Percentiles rank a stretch among this genome's conserved stretches.
Conservation (phyloP, 78 protist genomes). For the Dictyostelium discoideum region DNA sequence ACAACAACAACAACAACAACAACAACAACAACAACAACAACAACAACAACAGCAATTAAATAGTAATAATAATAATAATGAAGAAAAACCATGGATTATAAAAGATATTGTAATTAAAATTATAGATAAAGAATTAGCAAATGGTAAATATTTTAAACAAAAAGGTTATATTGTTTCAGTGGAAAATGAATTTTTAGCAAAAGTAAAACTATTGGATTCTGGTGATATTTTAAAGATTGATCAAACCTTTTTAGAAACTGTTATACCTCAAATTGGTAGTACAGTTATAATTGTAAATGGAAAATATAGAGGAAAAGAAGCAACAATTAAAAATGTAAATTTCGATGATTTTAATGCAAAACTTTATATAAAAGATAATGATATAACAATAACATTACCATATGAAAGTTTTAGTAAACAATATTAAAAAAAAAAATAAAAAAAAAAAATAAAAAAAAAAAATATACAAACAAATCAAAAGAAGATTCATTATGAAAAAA, state of each 20-base stretch:
- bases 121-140: constrained; percentile 46
- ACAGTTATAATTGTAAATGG: constrained; percentile 23
- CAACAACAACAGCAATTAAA: not conserved
- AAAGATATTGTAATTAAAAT: constrained; percentile 56
- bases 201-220: constrained; percentile 2
- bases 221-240: constrained; percentile 35
- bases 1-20: not conserved
- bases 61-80: not conserved
- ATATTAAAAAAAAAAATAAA: not conserved
- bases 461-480: no score
- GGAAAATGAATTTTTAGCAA: constrained; percentile 47
- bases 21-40: not conserved
- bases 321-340: not conserved
- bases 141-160: constrained; percentile 50
- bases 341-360: constrained; percentile 37
- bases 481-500: no score
- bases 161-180: not conserved
- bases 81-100: constrained; percentile 48
- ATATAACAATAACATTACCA: not conserved
- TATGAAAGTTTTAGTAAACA: constrained; percentile 70
- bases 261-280: constrained; percentile 7
- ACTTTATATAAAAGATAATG: not conserved
- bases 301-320: constrained; percentile 26
- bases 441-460: no score
- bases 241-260: constrained; percentile 59